Base-by-base conservation (phyloP, 2,329 filamentous ascomycete genomes). In the Spiromastix sp. region DNA sequence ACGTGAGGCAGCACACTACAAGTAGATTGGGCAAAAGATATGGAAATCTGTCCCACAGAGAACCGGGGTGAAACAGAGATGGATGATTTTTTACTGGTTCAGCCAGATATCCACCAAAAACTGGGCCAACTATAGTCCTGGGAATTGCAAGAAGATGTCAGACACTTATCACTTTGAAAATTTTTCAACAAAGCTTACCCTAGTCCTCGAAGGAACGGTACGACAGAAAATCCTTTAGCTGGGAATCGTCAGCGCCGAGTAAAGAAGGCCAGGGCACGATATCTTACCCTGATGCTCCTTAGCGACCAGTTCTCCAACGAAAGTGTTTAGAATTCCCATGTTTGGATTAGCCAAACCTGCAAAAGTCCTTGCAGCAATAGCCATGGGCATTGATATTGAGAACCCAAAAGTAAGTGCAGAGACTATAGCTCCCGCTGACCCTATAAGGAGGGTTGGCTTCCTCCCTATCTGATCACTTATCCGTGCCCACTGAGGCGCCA, bases 261-360 rank as follows among this genome's bases (percentile, higher is more conserved):
- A 9, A 2, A 3, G n/a, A 11, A 32, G 9, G n/a, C n/a, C 35
- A 25, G 29, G 15, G 15, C 17, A 11, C 8, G 4, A 28, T 17
- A 28, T n/a, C 13, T 17, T 11, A 24, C 34, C 30, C 25, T 35
- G 29, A 20, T 25, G 30, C 32, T 28, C 21, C 15, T 22, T 26
- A 22, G 25, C 30, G 12, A 28, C 36, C 32, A 41, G 21, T 18
- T 41, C 39, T 20, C 39, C 36, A 29, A 41, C 25, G 16, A 32
- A 39, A 3, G 39, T 22, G 9, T 30, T 31, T 18, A 41, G 24
- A 17, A 39, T 36, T 5, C 32, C 39, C 12, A 36, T 26, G 15
- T 41, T 41, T 12, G 39, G 39, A 22, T 41, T 41, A 7, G 30
- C 27, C 8, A 41, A 29, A 4, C 39, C 39, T 20, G 36, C 39